Evolutionary conservation across 345 rosid genomes (phyloP).

Genomic region (Passiflora organensis): DNA sequence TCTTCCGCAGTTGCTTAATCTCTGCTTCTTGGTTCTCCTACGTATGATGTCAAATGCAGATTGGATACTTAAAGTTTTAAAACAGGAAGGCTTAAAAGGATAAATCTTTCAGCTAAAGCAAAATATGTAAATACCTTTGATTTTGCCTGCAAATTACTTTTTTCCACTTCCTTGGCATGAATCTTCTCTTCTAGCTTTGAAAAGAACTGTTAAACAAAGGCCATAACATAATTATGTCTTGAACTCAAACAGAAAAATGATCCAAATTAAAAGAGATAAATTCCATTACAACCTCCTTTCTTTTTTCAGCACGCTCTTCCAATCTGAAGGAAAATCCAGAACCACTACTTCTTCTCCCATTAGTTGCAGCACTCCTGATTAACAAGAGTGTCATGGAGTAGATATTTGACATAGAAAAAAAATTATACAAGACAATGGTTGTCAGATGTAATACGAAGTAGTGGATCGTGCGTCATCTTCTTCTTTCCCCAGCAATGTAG

Average conservation of each 20-base stretch:
- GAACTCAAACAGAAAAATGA: constrained; percentile 5
- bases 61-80: no score
- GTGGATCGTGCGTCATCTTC: constrained; percentile 79
- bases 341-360: constrained; percentile 44
- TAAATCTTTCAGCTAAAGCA: constrained; percentile 9
- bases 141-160: constrained; percentile 24
- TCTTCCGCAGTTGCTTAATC: constrained; percentile 27
- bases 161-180: constrained; percentile 28
- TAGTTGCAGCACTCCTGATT: constrained; percentile 57
- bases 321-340: constrained; percentile 29
- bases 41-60: not conserved
- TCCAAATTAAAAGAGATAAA: not conserved
- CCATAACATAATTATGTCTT: not conserved
- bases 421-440: not conserved
- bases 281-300: constrained; percentile 27
- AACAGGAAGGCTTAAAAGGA: constrained; percentile 5
- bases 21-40: constrained; percentile 32
- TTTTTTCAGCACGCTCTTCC: constrained; percentile 32
- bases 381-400: not conserved
- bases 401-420: not conserved
- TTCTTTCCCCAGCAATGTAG: constrained; percentile 45
- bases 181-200: constrained; percentile 33
- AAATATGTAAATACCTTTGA: constrained; percentile 16
- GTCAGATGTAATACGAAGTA: constrained; percentile 55
- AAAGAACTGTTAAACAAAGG: constrained; percentile 18